Base-by-base conservation (phyloP, 805 yeast genomes). In the Komagataella populi region DNA sequence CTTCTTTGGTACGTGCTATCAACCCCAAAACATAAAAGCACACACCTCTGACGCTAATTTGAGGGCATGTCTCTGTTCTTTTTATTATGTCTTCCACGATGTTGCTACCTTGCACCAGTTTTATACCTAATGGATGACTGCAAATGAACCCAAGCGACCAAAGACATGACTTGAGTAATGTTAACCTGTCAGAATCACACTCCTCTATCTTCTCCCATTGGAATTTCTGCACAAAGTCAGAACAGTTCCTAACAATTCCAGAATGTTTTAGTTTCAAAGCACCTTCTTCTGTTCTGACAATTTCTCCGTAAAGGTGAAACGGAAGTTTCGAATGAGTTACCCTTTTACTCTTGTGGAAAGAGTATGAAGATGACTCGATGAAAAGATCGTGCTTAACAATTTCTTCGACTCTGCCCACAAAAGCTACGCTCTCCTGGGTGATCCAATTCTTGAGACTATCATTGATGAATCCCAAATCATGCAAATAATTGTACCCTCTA, bases 81-180 rank as follows among this genome's bases (percentile, higher is more conserved):
- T 64, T 65, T 2, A 81, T 69, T 10, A 91, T 71, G 48, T 78
- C 76, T 55, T 72, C 71, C 44, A 79, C 71, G 52, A 79, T 66
- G 1, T 76, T 76, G 18, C 62, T 48, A 23, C 55, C 48, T 54
- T 81, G 87, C 44, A 81, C 58, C 46, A 83, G 66, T 16, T 73
- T 69, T 16, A 84, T 80, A 0, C 97, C 97, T 50, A 74, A 67
- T 7, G 76, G 75, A 1, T 88, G 77, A 0, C 89, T 77, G 1
- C 90, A 90, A 30, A 90, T 80, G 58, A 83, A 81, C 0, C 96
- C 97, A 39, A 87, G 71, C 1, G 95, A 82, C 97, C 97, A 91
- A 43, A 91, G 59, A 39, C 84, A 78, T 8, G 90, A 86, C 60
- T 87, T 87, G 23, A 91, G 63, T 55, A 22, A 23, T 45, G 22